Conservation (phyloP, 768 basidiomycete species). For the Russula dissimulans region DNA sequence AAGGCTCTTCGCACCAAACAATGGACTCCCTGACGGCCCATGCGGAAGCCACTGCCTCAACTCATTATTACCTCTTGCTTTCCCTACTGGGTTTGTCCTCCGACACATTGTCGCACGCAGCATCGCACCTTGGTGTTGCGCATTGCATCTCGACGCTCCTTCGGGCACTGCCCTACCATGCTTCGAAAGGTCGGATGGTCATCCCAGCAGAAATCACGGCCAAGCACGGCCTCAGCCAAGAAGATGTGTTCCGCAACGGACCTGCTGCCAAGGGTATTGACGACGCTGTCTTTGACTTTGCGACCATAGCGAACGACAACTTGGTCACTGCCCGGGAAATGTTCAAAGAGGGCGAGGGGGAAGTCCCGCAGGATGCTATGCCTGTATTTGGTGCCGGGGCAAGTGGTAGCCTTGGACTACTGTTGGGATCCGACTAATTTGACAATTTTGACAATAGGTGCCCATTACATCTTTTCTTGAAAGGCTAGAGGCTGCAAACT, state of each 20-base stretch:
- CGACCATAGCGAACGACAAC: slow-evolving; percentile 73
- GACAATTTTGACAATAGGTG: slow-evolving; percentile 35
- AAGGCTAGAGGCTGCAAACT: slow-evolving; percentile 58
- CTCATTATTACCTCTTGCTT: slow-evolving; percentile 66
- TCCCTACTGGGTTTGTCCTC: slow-evolving; percentile 52
- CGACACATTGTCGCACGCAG: slow-evolving; percentile 55
- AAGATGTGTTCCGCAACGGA: slow-evolving; percentile 62
- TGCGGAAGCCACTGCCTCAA: slow-evolving; percentile 74
- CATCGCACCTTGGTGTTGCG: slow-evolving; percentile 72
- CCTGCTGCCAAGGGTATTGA: slow-evolving; percentile 47
- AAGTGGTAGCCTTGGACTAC: slow-evolving; percentile 27
- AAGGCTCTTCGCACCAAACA: slow-evolving; percentile 55
- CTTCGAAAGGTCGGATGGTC: slow-evolving; percentile 56
- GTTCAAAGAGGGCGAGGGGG: slow-evolving; percentile 44
- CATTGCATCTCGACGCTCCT: slow-evolving; percentile 64
- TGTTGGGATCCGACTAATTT: background rate
- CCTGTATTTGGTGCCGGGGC: slow-evolving; percentile 69
- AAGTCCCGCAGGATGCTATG: slow-evolving; percentile 49
- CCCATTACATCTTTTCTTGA: slow-evolving; percentile 56
- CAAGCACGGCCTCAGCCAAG: slow-evolving; percentile 67
- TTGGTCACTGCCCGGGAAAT: slow-evolving; percentile 63
- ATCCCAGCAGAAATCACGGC: slow-evolving; percentile 80
- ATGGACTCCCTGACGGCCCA: slow-evolving; percentile 58
- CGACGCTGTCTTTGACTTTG: slow-evolving; percentile 78
- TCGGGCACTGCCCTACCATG: slow-evolving; percentile 71